Evolutionary conservation across 2,329 filamentous ascomycete genomes (phyloP), one percentile per base, ranked within the genome.

Genomic region (Ascochyta lentis): DNA sequence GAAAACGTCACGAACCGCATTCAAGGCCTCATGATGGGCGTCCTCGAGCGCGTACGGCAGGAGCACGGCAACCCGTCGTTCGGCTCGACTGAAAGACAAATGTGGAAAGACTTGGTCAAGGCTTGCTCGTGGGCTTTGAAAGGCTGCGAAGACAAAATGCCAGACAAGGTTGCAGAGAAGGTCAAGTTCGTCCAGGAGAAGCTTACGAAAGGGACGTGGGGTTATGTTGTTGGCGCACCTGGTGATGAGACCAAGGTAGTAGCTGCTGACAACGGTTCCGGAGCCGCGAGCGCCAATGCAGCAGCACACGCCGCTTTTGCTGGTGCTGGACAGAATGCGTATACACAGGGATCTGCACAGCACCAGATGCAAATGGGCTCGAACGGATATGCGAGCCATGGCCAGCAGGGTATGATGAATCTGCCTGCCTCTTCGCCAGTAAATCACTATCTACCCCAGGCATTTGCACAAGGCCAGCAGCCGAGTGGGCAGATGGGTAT

Each of bases 1-100:
- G 63, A 65, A 0, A 69, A 63, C 23, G 54, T 69, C 5, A 70
- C 65, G 3, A 59, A 54, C 23, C 51, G 61, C 12, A 61, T 71
- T 2, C 71, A 71, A 16, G 71, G 69, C 13, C 60, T 65, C 1
- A 70, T 74, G 66, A 71, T 71, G 65, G 69, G 59, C 4, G 69
- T 73, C 3, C 59, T 74, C 2, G 65, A 70, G 48, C 58, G 64
- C 7, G 56, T 73, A 10, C 54, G 64, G 6, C 55, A 62, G 26
- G 62, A 66, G 29, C 66, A 68, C 33, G 68, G 61, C 1, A 67
- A 54, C 12, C 66, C 66, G 5, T 34, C 35, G 6, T 40, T 71
- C 8, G 33, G 53, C 4, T 53, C 59, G 1, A 48, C 45, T 27
- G 65, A 68, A 24, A 60, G 49, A 6, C 56, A 51, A 4, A 62